These are phyloP conservation scores for Russula vinacea DNA, from an alignment of 768 basidiomycete species.

Conservation along the genomic window DNA sequence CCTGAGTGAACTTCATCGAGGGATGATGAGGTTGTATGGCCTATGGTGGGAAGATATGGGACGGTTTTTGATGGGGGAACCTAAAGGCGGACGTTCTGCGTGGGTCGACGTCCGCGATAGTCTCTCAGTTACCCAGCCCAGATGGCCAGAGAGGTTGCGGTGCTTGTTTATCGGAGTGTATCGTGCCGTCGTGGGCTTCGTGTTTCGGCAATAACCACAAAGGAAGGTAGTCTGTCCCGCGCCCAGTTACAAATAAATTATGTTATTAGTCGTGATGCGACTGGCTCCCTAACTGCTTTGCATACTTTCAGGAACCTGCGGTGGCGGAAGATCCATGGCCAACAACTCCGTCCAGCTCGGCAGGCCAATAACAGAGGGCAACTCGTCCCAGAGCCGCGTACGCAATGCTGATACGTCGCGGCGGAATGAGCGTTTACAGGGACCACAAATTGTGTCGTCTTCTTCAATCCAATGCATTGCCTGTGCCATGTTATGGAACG, in stretches of 20 bases:
- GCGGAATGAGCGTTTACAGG: slow-evolving; percentile 45
- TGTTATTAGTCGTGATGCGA: neutral
- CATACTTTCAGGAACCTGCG: neutral
- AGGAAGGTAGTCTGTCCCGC: neutral
- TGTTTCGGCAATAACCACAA: slow-evolving; percentile 1
- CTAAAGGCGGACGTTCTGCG: slow-evolving; percentile 6
- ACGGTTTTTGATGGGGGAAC: slow-evolving; percentile 21
- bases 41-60: slow-evolving; percentile 27
- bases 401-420: slow-evolving; percentile 42
- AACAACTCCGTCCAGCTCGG: slow-evolving; percentile 47
- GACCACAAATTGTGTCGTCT: slow-evolving; percentile 43
- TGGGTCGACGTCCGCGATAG: slow-evolving; percentile 14
- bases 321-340: slow-evolving; percentile 34
- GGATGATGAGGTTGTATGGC: slow-evolving; percentile 22
- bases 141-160: neutral
- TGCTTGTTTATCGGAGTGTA: neutral
- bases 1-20: slow-evolving; percentile 23
- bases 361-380: slow-evolving; percentile 47
- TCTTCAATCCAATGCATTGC: slow-evolving; percentile 40
- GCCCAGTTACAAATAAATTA: slow-evolving; percentile 9
- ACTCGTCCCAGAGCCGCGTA: slow-evolving; percentile 45
- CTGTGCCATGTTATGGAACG: slow-evolving; percentile 53
- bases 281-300: neutral
- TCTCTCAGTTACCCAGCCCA: slow-evolving; percentile 1
- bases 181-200: neutral